These are phyloP conservation scores for Pleurozium schreberi DNA, from an alignment of 225 moss, liverwort and hornwort genomes.

Conservation along the genomic window DNA sequence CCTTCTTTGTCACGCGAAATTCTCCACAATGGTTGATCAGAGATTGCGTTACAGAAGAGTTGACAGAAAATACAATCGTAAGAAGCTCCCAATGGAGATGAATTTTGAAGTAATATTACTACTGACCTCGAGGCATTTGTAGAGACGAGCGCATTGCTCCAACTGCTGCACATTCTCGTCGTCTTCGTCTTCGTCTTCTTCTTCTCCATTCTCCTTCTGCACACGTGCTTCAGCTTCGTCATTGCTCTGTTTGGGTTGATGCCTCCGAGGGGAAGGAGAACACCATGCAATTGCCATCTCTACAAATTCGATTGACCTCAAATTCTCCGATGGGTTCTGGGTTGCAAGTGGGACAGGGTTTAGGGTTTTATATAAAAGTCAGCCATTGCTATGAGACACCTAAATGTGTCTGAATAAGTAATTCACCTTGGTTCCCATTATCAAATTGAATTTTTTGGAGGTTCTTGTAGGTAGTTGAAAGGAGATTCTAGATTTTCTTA, in stretches of 20 bases:
- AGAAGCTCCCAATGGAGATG: background rate
- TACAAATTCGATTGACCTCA: background rate
- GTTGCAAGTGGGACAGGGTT: too few species aligned
- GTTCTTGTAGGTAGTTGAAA: background rate
- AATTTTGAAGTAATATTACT: too few species aligned
- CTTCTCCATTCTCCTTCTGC: background rate
- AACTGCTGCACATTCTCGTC: conserved; percentile 44
- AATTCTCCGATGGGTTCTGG: background rate
- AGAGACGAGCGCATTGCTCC: conserved; percentile 31
- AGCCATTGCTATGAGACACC: background rate
- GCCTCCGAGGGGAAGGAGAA: background rate
- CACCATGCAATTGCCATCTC: conserved; percentile 1
- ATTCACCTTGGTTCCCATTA: background rate
- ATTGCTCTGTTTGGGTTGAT: background rate
- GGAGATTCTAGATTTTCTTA: fast-evolving
- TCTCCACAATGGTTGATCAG: background rate
- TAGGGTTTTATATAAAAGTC: background rate
- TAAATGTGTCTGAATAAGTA: background rate
- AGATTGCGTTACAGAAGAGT: background rate
- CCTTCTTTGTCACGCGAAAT: background rate
- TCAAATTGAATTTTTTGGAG: background rate
- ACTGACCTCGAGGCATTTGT: conserved; percentile 36
- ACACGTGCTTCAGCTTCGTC: background rate
- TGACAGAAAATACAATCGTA: background rate
- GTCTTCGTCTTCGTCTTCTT: background rate